Evolutionary conservation across 345 rosid species (phyloP).

Genomic region (Erysimum cheiranthoides): DNA sequence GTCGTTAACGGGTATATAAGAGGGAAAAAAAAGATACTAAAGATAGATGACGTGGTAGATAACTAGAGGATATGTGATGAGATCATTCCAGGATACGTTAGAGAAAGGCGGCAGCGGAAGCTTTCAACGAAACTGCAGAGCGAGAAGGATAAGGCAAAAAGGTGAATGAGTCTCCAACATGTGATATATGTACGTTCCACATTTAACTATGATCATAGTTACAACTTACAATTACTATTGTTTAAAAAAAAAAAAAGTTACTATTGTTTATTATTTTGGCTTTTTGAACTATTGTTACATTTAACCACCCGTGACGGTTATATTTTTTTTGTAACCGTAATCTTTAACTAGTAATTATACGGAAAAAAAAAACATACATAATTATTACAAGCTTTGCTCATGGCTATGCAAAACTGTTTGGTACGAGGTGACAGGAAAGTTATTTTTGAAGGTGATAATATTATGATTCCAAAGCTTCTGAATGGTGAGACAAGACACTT

Average conservation of each 20-base stretch:
- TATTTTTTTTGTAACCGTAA: no score
- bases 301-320: no score
- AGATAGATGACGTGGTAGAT: slow-evolving; percentile 37
- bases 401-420: no score
- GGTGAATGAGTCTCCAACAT: slow-evolving; percentile 18
- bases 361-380: no score
- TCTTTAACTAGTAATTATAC: no score
- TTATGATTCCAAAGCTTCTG: no score
- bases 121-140: slow-evolving; percentile 8
- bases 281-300: neutral
- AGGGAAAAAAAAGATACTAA: neutral
- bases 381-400: no score
- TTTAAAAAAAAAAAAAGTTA: no score
- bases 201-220: neutral
- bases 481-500: no score
- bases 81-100: neutral
- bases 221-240: neutral
- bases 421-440: no score
- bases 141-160: slow-evolving; percentile 23
- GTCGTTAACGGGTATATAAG: neutral
- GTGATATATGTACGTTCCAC: slow-evolving; percentile 3
- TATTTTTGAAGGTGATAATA: no score
- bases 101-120: slow-evolving; percentile 10
- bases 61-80: slow-evolving; percentile 10
- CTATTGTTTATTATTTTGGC: no score